Evolutionary conservation across 1,284 basidiomycete genomes (phyloP).

Genomic region (Puccinia polysora): DNA sequence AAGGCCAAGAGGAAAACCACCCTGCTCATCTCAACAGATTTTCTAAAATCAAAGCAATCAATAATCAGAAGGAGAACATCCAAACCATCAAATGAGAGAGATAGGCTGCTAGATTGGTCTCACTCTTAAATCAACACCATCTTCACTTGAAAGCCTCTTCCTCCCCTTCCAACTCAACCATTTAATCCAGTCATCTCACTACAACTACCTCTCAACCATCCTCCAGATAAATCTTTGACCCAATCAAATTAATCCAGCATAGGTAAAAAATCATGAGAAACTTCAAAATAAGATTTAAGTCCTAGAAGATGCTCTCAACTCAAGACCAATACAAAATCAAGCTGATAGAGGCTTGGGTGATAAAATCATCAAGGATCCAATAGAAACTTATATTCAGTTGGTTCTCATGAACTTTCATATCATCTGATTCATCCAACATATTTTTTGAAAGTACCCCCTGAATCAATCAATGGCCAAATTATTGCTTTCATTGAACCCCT

Average conservation of each 20-base stretch:
- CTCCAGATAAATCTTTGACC: not conserved
- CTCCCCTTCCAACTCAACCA: not conserved
- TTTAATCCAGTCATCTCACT: not conserved
- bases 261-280: not conserved
- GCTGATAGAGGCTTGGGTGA: not conserved
- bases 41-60: slow-evolving; percentile 53
- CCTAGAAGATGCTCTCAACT: not conserved
- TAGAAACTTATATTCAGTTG: slow-evolving; percentile 56
- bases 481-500: slow-evolving; percentile 48
- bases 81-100: slow-evolving; percentile 58
- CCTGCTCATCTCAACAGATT: no score
- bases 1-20: not conserved
- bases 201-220: not conserved
- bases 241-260: not conserved
- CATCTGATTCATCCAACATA: no score
- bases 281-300: not conserved
- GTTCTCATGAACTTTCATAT: slow-evolving; percentile 43
- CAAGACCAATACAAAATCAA: not conserved
- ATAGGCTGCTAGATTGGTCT: slow-evolving; percentile 56
- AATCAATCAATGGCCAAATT: no score
- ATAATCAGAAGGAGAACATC: slow-evolving; percentile 62
- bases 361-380: slow-evolving; percentile 52
- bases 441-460: no score
- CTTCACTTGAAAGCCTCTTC: slow-evolving; percentile 3
- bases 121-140: slow-evolving; percentile 54